A percentile compares a stretch with the other conserved stretches of the same genome.
phyloP scores from a whole-genome alignment of 1,284 basidiomycete genomes.

The Marasmius tenuissimus region DNA sequence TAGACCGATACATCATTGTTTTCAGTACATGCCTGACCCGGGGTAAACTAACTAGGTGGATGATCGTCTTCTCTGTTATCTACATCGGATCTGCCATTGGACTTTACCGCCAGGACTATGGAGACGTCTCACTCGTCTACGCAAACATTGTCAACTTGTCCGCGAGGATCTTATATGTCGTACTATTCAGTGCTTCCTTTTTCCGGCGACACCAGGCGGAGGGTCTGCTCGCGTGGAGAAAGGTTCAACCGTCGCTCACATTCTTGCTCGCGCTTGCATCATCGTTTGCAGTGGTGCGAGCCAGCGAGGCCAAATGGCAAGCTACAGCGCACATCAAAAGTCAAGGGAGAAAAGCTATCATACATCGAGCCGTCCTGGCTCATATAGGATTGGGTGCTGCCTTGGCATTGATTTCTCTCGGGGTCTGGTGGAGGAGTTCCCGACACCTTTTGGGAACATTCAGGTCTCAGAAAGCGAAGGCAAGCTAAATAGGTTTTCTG shows the following conservation, averaged over 20 bases:
- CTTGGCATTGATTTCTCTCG: background rate
- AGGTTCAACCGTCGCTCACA: constrained; percentile 30
- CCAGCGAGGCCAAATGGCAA: constrained; percentile 15
- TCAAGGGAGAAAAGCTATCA: background rate
- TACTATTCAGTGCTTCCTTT: constrained; percentile 34
- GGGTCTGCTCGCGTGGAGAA: constrained; percentile 22
- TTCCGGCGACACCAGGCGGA: constrained; percentile 29
- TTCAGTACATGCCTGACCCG: constrained; percentile 5
- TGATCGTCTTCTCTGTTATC: constrained; percentile 63
- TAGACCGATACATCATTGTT: constrained; percentile 9
- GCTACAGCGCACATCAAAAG: background rate
- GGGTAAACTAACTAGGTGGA: constrained; percentile 47
- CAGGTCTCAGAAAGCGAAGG: background rate
- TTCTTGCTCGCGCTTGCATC: constrained; percentile 28
- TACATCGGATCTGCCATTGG: constrained; percentile 57
- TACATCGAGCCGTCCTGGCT: background rate
- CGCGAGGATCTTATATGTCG: constrained; percentile 56
- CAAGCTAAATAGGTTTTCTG: background rate
- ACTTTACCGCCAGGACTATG: constrained; percentile 51
- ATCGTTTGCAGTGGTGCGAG: constrained; percentile 30
- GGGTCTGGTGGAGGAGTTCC: background rate
- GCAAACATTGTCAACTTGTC: constrained; percentile 71
- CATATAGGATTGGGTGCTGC: background rate
- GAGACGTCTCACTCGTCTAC: constrained; percentile 73
- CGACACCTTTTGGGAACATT: background rate